phyloP scores from a whole-genome alignment of 768 basidiomycete species.

The Pisolithus albus region DNA sequence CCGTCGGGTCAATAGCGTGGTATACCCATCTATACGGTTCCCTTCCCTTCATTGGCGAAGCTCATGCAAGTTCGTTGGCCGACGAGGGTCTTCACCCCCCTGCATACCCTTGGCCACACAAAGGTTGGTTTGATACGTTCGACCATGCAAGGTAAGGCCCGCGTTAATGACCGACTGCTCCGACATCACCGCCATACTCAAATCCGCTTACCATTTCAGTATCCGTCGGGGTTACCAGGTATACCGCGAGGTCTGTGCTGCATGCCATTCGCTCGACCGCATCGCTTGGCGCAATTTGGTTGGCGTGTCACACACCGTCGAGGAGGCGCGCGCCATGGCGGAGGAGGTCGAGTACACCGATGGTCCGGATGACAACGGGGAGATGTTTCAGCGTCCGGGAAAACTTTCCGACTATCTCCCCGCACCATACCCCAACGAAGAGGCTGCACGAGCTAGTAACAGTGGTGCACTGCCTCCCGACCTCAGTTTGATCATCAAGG shows the following conservation, averaged over 20 bases:
- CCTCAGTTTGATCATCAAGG: constrained; percentile 95
- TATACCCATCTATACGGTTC: constrained; percentile 92
- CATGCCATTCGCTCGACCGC: constrained; percentile 98
- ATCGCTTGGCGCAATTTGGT: constrained; percentile 99
- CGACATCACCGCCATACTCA: constrained; percentile 6
- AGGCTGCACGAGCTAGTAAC: constrained; percentile 92
- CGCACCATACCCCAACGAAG: constrained; percentile 91
- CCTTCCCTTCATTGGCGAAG: constrained; percentile 85
- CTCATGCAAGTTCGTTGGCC: constrained; percentile 84
- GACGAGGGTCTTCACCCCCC: constrained; percentile 93
- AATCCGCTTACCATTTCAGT: constrained; percentile 34
- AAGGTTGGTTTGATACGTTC: constrained; percentile 82
- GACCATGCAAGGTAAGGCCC: constrained; percentile 87
- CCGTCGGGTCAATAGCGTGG: constrained; percentile 90
- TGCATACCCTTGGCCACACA: constrained; percentile 86
- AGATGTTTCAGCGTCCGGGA: constrained; percentile 98
- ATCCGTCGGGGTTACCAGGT: constrained; percentile 95
- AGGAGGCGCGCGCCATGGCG: constrained; percentile 85
- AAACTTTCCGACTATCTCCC: constrained; percentile 98
- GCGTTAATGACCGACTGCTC: constrained; percentile 7
- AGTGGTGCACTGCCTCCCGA: constrained; percentile 95
- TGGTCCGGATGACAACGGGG: constrained; percentile 88
- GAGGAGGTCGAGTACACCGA: constrained; percentile 97
- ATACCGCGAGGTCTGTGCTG: constrained; percentile 98
- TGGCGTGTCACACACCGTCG: constrained; percentile 92